A percentile compares a stretch with the other conserved stretches of the same genome.
phyloP scores from a whole-genome alignment of 176 grass and related monocot species.

The Chrysopogon serrulatus region DNA sequence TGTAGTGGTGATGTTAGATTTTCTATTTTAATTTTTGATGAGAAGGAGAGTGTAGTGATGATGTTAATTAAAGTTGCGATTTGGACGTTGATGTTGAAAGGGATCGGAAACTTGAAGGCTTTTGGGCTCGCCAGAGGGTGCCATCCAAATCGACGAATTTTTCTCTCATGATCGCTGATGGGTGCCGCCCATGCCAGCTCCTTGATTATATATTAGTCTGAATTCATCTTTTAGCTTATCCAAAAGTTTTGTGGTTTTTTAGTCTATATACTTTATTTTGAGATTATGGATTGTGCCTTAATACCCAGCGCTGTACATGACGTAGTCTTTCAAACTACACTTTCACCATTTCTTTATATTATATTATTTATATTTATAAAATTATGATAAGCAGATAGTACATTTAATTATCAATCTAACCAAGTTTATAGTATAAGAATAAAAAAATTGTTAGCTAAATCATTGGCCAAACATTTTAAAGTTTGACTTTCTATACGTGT shows the following conservation, averaged over 20 bases:
- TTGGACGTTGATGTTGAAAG: conserved; percentile 16
- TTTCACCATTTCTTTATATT: too few species aligned
- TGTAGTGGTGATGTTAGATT: conserved; percentile 16
- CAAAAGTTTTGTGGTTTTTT: too few species aligned
- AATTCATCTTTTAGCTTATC: not conserved
- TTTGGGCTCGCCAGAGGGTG: not conserved
- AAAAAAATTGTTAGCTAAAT: too few species aligned
- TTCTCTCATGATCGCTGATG: not conserved
- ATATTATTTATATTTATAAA: too few species aligned
- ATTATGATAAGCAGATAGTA: too few species aligned
- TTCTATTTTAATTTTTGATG: not conserved
- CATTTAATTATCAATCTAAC: too few species aligned
- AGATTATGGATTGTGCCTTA: not conserved
- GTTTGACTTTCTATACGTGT: too few species aligned
- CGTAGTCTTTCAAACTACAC: too few species aligned
- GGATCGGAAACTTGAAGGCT: not conserved
- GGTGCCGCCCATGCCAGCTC: not conserved
- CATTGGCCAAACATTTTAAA: too few species aligned
- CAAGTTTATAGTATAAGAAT: too few species aligned
- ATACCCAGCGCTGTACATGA: too few species aligned
- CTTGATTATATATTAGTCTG: not conserved
- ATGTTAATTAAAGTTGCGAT: conserved; percentile 27
- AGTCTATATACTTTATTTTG: not conserved
- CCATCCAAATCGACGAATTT: not conserved
- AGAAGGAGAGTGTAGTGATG: not conserved